Evolutionary conservation across 2,329 filamentous ascomycete genomes (phyloP), one percentile per base, ranked within the genome.

Genomic region (Beauveria australis): DNA sequence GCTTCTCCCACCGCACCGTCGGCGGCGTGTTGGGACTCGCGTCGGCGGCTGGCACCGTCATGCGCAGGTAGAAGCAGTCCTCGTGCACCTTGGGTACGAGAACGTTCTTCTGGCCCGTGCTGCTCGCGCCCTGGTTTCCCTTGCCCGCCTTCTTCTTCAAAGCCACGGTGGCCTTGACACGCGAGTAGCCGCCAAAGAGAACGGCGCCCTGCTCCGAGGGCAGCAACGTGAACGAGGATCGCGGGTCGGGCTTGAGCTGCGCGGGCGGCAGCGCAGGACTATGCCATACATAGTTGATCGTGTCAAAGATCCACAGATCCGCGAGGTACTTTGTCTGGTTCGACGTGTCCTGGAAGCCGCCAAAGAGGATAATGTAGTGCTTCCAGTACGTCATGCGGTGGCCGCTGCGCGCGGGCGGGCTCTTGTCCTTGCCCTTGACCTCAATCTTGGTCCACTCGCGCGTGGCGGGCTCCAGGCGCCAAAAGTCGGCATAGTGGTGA

Each of bases 401-500:
- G 3, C 94, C 94, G 72, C 90, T 95, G 65, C 94, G 81, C 3
- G 93, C 92, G 2, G 91, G 88, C 44, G 93, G 93, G 41, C 82
- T 82, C 73, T 89, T 90, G 60, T 90, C 89, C 76, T 85, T 84
- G 62, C 89, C 89, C 77, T 84, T 84, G 67, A 81, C 81, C 73
- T 99, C 94, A 40, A 99, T 80, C 63, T 92, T 89, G 61, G 86
- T 89, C 94, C 94, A 99, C 77, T 99, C 94, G 67, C 92, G 82
- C 8, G 84, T 87, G 9, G 81, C 82, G 0, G 93, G 89, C 70
- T 97, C 92, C 48, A 97, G 82, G 54, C 89, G 83, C 93, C 94
- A 99, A 73, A 99, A 97, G 76, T 97, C 94, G 69, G 96, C 96
- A 77, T 99, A 99, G 75, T 99, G 94, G 73, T 99, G 97, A 70